Base-by-base conservation (phyloP, 2,329 filamentous ascomycete species). In the Diaporthe vexans region DNA sequence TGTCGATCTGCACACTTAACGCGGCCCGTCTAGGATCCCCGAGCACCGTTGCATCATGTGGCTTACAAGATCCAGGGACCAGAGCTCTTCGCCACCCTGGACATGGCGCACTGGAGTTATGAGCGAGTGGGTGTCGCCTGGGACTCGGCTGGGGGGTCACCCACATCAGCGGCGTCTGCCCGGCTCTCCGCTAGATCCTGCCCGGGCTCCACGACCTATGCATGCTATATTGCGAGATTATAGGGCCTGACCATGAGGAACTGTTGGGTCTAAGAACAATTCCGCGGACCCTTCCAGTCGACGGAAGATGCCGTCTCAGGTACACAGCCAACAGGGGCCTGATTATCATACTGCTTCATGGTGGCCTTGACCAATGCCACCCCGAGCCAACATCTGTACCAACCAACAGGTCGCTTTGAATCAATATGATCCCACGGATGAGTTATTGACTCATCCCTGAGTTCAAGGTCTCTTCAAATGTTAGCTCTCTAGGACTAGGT, bases 1-100 rank as follows among this genome's bases (percentile, higher is more conserved):
- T 51, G 43, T 37, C 24, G 61, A 67, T 67, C 29, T 37, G 29
- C 46, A 52, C 43, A 26, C 61, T 51, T 52, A 19, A 52, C 21
- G 43, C 61, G 61, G 61, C 43, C 61, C 61, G 61, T 15, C 26
- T 24, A 19, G 5, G 11, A 35, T 51, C 21, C 43, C 24, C n/a
- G 21, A 52, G 21, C 43, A 51, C 43, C 61, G 61, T 67, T 67
- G 24, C 61, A 67, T 67, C 61, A 67, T 51, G 37, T 63, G 24
- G 59, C 59, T 65, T 51, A 10, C 26, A 33, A 35, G 43, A 11
- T 48, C 59, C 40, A 48, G 59, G 59, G 40, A 63, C 59, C 59
- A 63, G n/a, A 43, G 24, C 19, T 29, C 37, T 40, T 40, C 37
- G 37, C 10, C 37, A 40, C 37, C 37, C 10, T 51, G 61, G n/a